Evolutionary conservation across 148 eudicot genomes (phyloP).

Genomic region (Nyssa sinensis): DNA sequence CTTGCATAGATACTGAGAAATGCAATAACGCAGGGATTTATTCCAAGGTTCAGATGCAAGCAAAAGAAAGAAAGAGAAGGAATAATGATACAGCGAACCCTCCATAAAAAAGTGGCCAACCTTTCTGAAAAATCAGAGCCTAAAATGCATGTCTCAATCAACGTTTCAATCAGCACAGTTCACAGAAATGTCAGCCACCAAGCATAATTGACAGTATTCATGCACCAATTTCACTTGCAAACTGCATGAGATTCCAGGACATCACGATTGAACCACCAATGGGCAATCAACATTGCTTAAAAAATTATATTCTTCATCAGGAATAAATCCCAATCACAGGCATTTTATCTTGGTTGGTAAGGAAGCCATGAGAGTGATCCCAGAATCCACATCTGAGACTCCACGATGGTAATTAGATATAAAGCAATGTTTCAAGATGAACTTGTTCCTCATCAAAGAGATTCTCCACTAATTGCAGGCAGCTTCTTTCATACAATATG

Average conservation of each 20-base stretch:
- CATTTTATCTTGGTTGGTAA: conserved; percentile 21
- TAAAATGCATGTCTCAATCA: conserved; percentile 19
- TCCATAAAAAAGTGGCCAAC: conserved; percentile 9
- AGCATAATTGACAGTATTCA: conserved; percentile 24
- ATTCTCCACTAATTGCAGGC: conserved; percentile 18
- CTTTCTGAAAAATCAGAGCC: conserved; percentile 16
- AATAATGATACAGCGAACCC: neutral
- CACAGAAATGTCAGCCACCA: conserved; percentile 16
- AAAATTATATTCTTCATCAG: conserved; percentile 14
- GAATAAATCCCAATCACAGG: conserved; percentile 28
- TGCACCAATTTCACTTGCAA: conserved; percentile 18
- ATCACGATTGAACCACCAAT: conserved; percentile 23
- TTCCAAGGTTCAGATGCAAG: conserved; percentile 33
- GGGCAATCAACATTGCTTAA: conserved; percentile 8
- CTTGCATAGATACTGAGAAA: conserved; percentile 24
- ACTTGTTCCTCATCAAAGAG: conserved; percentile 3
- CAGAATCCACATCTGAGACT: conserved; percentile 4
- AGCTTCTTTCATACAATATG: conserved; percentile 1
- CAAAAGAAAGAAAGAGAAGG: conserved; percentile 13
- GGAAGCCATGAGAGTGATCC: conserved; percentile 10
- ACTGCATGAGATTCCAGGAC: conserved; percentile 36
- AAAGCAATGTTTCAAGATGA: conserved; percentile 16
- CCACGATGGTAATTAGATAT: conserved; percentile 8
- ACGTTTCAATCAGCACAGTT: conserved; percentile 21
- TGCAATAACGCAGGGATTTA: conserved; percentile 38